Percentiles rank a stretch among this genome's conserved stretches.
These are phyloP conservation scores for Penicillium riverlandense DNA, from an alignment of 495 filamentous ascomycete genomes.

Conservation along the genomic window DNA sequence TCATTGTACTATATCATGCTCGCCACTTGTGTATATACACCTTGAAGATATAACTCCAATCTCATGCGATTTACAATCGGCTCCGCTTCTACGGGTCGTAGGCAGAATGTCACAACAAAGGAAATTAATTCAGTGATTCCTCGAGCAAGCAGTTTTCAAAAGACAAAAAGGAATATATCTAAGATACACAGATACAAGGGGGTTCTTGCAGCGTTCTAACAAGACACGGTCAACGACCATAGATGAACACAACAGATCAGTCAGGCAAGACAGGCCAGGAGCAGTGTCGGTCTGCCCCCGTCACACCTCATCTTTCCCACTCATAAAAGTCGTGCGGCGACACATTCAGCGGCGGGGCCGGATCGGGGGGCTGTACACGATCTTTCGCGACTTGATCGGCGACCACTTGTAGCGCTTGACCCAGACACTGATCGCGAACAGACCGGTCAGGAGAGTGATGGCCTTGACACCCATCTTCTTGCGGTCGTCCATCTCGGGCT, in stretches of 20 bases:
- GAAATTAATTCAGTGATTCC: conserved; percentile 35
- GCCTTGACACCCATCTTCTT: conserved; percentile 99
- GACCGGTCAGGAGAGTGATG: conserved; percentile 63
- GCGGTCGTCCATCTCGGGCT: conserved; percentile 97
- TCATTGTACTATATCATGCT: too few relatives aligned
- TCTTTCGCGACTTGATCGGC: conserved; percentile 87
- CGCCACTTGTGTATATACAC: neutral
- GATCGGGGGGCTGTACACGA: conserved; percentile 75
- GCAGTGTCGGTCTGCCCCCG: too few relatives aligned
- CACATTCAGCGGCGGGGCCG: conserved; percentile 34
- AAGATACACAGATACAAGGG: conserved; percentile 42
- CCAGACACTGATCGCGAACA: conserved; percentile 88
- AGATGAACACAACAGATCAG: conserved; percentile 24
- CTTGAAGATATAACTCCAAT: too few relatives aligned
- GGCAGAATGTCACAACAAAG: conserved; percentile 23
- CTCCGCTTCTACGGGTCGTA: too few relatives aligned
- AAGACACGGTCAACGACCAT: conserved; percentile 32
- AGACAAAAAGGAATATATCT: conserved; percentile 36
- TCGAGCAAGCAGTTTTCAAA: conserved; percentile 37
- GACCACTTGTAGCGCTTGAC: conserved; percentile 99
- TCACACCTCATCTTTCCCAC: conserved; percentile 23
- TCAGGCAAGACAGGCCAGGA: too few relatives aligned
- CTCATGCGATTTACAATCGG: too few relatives aligned
- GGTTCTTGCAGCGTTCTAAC: conserved; percentile 39
- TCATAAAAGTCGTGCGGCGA: conserved; percentile 24